Evolutionary conservation across 495 filamentous ascomycete species (phyloP), one percentile per base, ranked within the genome.

Genomic region (Penicillium argentinense): DNA sequence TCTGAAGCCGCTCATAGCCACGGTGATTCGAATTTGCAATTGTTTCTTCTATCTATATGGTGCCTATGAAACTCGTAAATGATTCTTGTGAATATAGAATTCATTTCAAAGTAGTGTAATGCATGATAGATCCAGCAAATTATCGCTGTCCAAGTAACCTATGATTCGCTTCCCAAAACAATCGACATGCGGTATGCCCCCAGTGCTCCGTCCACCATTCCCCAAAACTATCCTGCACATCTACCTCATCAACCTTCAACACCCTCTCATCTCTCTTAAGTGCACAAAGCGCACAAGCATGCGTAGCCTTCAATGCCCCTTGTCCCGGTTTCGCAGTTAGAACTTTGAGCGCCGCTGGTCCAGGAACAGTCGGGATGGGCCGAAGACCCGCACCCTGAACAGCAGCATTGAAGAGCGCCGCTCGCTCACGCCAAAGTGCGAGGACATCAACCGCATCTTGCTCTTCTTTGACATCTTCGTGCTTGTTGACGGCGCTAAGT

Each of bases 121-220:
- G n/a, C n/a, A n/a, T n/a, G n/a, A n/a, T n/a, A n/a, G n/a, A n/a
- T n/a, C n/a, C n/a, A n/a, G n/a, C n/a, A n/a, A 30, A 13, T 21
- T 80, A 92, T 53, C 84, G 75, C 63, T 85, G 81, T 53, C 74
- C 72, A 54, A 95, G 71, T 39, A 75, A 68, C 14, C 68, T 67
- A 55, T 82, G 83, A 66, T 95, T 84, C 53, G 79, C 76, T 39
- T 86, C 69, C 93, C 93, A 98, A 56, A 96, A 97, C 44, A 78
- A 80, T 58, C 78, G 78, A 66, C 93, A 98, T 42, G 80, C 79
- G 12, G 82, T 68, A 71, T 96, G 86, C 32, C 86, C 84, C 89
- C 89, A 95, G 65, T 91, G 84, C 26, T 95, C 88, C 11, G 86
- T 76, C 93, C 93, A 98, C 89, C 89, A 97, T 67, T 97, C 91